Conservation (phyloP, 805 yeast genomes). For the Torulaspora quercuum region DNA sequence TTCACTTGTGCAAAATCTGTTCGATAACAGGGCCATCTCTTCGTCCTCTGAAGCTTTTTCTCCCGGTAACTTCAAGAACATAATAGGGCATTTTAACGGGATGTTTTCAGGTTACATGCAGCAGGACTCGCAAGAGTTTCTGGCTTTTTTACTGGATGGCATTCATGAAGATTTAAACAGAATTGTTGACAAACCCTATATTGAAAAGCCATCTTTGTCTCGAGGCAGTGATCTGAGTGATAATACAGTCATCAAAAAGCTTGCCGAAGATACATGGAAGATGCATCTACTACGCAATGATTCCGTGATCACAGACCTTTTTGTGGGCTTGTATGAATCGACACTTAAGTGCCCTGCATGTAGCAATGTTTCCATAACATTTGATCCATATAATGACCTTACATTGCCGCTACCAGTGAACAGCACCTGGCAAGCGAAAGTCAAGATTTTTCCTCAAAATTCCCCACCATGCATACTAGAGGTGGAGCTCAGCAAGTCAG, state of each 20-base stretch:
- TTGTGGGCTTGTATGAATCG: slow-evolving; percentile 87
- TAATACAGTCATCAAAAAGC: slow-evolving; percentile 47
- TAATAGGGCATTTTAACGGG: slow-evolving; percentile 73
- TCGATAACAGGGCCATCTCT: slow-evolving; percentile 26
- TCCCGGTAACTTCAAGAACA: slow-evolving; percentile 74
- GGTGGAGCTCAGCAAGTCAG: slow-evolving; percentile 65
- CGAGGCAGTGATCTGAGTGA: slow-evolving; percentile 58
- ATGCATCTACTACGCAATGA: slow-evolving; percentile 77
- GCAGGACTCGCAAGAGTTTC: slow-evolving; percentile 93
- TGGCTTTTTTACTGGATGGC: slow-evolving; percentile 85
- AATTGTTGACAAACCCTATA: slow-evolving; percentile 74
- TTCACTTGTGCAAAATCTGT: slow-evolving; percentile 57
- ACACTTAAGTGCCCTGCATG: slow-evolving; percentile 88
- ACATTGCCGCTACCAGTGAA: slow-evolving; percentile 84
- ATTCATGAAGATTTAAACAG: slow-evolving; percentile 91
- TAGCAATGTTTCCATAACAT: slow-evolving; percentile 72
- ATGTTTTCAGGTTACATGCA: slow-evolving; percentile 86
- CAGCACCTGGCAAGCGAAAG: slow-evolving; percentile 63
- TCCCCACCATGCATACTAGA: slow-evolving; percentile 53
- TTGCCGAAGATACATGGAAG: slow-evolving; percentile 78
- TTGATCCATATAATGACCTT: slow-evolving; percentile 89
- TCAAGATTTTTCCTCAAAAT: slow-evolving; percentile 58
- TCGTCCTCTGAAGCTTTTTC: slow-evolving; percentile 38
- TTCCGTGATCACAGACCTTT: slow-evolving; percentile 78
- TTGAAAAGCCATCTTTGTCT: slow-evolving; percentile 78